Evolutionary conservation across 208 protist species (phyloP), one percentile per base, ranked within the genome.

Genomic region (Acanthamoeba castellanii): DNA sequence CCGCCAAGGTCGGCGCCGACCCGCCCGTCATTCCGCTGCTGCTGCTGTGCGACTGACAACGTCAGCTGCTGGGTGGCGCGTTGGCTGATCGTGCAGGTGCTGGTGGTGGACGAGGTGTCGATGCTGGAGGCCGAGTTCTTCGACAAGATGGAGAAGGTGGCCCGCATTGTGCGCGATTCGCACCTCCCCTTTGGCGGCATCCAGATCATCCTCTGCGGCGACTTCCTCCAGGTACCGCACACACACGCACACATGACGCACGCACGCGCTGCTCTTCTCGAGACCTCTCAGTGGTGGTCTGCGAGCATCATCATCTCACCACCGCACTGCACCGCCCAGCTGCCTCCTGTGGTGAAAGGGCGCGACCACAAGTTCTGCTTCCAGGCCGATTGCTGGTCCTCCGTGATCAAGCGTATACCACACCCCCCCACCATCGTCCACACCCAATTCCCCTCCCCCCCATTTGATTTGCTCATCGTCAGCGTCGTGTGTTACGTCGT

Each of bases 21-120:
- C 42, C 18, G 20, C 22, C 27, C 42, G 47, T 66, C 25, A 88
- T 88, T 66, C 13, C n/a, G 11, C 14, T 88, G 81, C 22, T 88
- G 81, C 22, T 42, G 13, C 13, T 37, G 14, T 64, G 59, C 25
- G 37, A 37, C 37, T 37, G 37, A 37, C 37, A 37, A 3, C 3
- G 37, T 37, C 0, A 37, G 11, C 64, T 70, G 6, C n/a, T 34
- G 9, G 8, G 0, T 7, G 6, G 7, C 3, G 14, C 2, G 1
- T 20, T 30, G 16, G 2, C 47, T 64, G 32, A 1, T 34, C 1
- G 13, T 37, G 32, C 82, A 97, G 37, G 96, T 95, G 4, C 76
- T 97, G 14, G 93, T 97, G 9, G 94, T 97, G 2, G 97, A 97
- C 78, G 97, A 97, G 22, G 68, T 97, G 13, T 97, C 96, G 34